Evolutionary conservation across 331 rosid genomes (phyloP), one percentile per base, ranked within the genome.

Genomic region (Dryas integrifolia): DNA sequence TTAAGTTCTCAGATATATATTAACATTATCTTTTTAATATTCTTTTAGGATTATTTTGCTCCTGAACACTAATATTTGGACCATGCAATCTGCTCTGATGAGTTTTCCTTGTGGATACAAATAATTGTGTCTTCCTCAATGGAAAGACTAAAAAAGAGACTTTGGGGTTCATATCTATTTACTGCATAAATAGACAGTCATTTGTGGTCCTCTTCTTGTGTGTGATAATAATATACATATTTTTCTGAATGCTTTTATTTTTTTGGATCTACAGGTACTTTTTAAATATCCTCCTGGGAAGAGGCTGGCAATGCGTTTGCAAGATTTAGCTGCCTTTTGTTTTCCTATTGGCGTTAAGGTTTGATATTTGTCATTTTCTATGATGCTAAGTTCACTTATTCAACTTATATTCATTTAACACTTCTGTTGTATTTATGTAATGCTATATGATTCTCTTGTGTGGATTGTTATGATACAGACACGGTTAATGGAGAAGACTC

Each of bases 261-360:
- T 55, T 74, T 61, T 62, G 50, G 24, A 55, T 24, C 76, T 60
- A 72, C 88, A 94, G 97, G 72, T 91, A 58, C 88, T 94, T 81
- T 94, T 94, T 77, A 89, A 89, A 76, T 94, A 89, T 79, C 98
- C 98, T 76, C 96, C 92, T 59, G 83, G 90, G 47, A 89, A 83
- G 89, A 84, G 76, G 84, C 61, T 89, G 53, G 79, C 86, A 44
- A 67, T 88, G 84, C 95, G 91, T 40, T 61, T 69, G 88, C 85
- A 83, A 81, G 98, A 94, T 62, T 80, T 94, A 80, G 84, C 91
- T 69, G 83, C 95, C 62, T 94, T 94, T 82, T 94, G 97, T 83
- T 94, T 91, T 77, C 97, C 98, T 39, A 86, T 73, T 65, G 92
- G 98, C 43, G 90, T 91, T 75, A 88, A 89, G 97, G 98, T 94